phyloP scores from a whole-genome alignment of 2,329 filamentous ascomycete genomes.

The Mycosphaerella arachidis region DNA sequence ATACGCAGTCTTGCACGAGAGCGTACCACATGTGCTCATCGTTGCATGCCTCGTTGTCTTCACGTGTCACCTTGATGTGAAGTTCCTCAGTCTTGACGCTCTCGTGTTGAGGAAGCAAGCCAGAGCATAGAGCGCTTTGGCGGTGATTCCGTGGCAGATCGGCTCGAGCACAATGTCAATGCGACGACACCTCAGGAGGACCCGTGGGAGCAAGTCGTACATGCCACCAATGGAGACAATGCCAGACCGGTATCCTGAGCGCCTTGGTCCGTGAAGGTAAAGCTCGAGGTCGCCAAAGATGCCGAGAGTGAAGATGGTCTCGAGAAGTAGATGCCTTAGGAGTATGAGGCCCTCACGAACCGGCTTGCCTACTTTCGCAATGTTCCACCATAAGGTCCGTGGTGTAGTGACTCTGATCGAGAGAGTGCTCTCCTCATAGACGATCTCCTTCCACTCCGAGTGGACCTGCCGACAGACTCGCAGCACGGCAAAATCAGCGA shows the following conservation, averaged over 20 bases:
- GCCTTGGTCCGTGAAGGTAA: not conserved
- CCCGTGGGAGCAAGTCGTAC: not conserved
- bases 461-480: not conserved
- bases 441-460: not conserved
- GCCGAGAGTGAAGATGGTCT: not conserved
- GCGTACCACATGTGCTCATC: not conserved
- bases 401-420: not conserved
- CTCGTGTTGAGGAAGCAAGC: not conserved
- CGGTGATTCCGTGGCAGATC: not conserved
- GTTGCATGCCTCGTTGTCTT: not conserved
- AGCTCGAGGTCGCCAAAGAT: not conserved
- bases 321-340: too few species aligned
- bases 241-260: not conserved
- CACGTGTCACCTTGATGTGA: not conserved
- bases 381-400: not conserved
- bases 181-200: not conserved
- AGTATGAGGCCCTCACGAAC: too few species aligned
- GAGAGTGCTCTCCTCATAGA: not conserved
- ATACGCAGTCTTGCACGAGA: not conserved
- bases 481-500: not conserved
- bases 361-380: not conserved
- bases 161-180: not conserved
- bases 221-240: not conserved
- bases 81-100: not conserved
- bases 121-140: not conserved